phyloP scores from a whole-genome alignment of 805 yeast species.

The Yamadazyma ubonensis region DNA sequence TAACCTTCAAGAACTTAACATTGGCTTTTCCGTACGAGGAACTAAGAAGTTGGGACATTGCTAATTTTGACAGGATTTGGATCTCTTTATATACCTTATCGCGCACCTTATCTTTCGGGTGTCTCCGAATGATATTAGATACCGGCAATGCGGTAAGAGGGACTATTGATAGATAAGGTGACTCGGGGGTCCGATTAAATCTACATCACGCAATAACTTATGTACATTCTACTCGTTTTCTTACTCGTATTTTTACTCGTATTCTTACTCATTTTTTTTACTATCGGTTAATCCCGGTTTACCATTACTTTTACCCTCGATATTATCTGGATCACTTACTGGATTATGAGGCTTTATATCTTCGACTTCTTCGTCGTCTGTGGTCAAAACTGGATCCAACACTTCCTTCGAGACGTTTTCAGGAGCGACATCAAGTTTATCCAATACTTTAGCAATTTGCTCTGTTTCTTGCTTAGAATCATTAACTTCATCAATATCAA shows the following conservation, averaged over 20 bases:
- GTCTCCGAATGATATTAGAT: too few species aligned
- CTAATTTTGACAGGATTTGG: neutral
- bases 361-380: constrained; percentile 11
- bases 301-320: too few species aligned
- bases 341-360: constrained; percentile 14
- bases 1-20: constrained; percentile 88
- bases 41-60: constrained; percentile 25
- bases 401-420: constrained; percentile 12
- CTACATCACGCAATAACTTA: neutral
- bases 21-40: constrained; percentile 90
- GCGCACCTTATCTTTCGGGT: constrained; percentile 7
- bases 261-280: constrained; percentile 9
- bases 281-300: constrained; percentile 6
- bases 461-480: constrained; percentile 4
- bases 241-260: neutral
- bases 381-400: constrained; percentile 12
- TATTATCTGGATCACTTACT: constrained; percentile 8
- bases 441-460: constrained; percentile 10
- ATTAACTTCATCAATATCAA: constrained; percentile 3
- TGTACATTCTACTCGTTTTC: too few species aligned
- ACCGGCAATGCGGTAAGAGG: too few species aligned
- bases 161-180: too few species aligned
- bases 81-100: constrained; percentile 5
- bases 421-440: constrained; percentile 14
- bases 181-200: neutral